Evolutionary conservation across 2,329 filamentous ascomycete genomes (phyloP), one percentile per base, ranked within the genome.

Genomic region (Huntiella savannae): DNA sequence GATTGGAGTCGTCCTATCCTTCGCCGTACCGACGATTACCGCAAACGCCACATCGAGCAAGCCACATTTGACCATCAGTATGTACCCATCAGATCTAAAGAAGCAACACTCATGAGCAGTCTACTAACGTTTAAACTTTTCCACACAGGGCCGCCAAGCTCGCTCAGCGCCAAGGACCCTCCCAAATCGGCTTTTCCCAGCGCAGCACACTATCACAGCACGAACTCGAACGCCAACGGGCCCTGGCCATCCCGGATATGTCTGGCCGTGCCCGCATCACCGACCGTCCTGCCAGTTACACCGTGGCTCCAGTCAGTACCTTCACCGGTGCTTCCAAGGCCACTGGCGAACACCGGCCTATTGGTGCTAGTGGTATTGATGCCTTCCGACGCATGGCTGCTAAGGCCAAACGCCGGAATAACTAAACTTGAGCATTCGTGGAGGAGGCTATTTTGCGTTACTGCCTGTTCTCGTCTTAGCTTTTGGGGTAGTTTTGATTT

Each of bases 1-100:
- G 88, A 96, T 59, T 98, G 91, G 91, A 94, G 86, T 53, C 73
- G 91, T 36, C 87, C 88, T 3, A 93, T 98, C 52, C 70, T 98
- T 46, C 88, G 92, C 65, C 79, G 86, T 54, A 93, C 83, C 51
- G 86, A 94, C 55, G 86, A 95, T 61, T 95, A 92, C 67, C 87
- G 85, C 64, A 91, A 94, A 68, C 77, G 82, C 16, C 71, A 72
- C 51, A 65, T 79, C 37, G 68, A 76, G 56, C 76, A 72, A 12
- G 71, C 71, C 50, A 73, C 78, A 46, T 78, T 73, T 52, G 75
- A 79, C 57, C 70, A 75, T 54, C 63, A 70, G 75, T 78, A 68
- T 49, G 71, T 67, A 41, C 46, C 17, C 7, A 33, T 46, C 40
- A 17, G 52, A 52, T 49, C 51, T 41, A 36, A 32, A 13, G 33